These are phyloP conservation scores for Naganishia albida DNA, from an alignment of 1,284 basidiomycete genomes.

Conservation along the genomic window DNA sequence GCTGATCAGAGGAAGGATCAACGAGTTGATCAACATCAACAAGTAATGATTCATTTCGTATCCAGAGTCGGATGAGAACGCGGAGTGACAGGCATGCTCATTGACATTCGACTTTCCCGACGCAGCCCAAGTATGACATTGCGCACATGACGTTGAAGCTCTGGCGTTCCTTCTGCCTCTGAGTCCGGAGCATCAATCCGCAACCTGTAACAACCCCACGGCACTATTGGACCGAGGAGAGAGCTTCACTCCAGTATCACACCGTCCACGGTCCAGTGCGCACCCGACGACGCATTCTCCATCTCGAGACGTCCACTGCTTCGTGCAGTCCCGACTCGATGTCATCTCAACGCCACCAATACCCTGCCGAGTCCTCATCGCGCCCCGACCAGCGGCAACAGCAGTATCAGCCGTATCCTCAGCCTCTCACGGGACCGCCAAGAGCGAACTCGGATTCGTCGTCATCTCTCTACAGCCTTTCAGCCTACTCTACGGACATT, in stretches of 20 bases:
- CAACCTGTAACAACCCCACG: too few species aligned
- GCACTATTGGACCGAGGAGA: too few species aligned
- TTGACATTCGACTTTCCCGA: neutral
- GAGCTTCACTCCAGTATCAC: too few species aligned
- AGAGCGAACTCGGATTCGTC: conserved; percentile 21
- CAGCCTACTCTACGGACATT: conserved; percentile 19
- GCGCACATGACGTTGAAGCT: neutral
- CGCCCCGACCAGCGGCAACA: conserved; percentile 19
- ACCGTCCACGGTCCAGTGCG: neutral
- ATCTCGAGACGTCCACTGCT: neutral
- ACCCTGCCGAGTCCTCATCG: neutral
- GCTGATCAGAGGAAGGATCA: neutral
- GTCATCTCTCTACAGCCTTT: conserved; percentile 23
- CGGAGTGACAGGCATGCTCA: neutral
- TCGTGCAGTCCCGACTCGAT: neutral
- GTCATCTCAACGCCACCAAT: conserved; percentile 10
- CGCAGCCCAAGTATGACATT: neutral
- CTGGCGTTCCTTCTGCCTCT: neutral
- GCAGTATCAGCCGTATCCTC: conserved; percentile 11
- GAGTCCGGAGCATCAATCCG: too few species aligned
- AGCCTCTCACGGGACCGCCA: neutral
- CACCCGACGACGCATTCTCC: neutral
- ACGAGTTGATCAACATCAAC: too few species aligned
- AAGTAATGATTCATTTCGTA: too few species aligned
- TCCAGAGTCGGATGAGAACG: neutral